Evolutionary conservation across 2,329 filamentous ascomycete species (phyloP).

Genomic region (Exophiala sideris): DNA sequence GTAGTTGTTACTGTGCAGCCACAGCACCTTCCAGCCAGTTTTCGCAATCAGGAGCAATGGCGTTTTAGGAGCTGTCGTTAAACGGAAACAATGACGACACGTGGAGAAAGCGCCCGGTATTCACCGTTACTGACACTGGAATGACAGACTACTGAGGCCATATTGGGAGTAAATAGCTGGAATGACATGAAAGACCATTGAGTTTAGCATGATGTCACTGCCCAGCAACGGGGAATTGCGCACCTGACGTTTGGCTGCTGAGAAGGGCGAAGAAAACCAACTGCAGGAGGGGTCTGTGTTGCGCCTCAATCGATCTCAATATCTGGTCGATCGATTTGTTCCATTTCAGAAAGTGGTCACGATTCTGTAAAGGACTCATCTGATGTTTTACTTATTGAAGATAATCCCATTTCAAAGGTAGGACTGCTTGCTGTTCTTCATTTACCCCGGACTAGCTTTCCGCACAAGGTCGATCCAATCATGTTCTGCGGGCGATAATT

Average conservation of each 20-base stretch:
- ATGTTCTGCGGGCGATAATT: not conserved
- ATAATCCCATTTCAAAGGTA: not conserved
- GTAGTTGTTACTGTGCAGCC: not conserved
- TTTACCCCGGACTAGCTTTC: conserved; percentile 17
- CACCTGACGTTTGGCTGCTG: conserved; percentile 9
- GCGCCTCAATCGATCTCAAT: too few relatives aligned
- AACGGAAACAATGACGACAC: conserved; percentile 25
- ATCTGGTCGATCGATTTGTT: too few relatives aligned
- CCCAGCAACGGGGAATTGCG: not conserved
- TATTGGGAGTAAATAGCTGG: not conserved
- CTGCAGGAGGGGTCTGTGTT: too few relatives aligned
- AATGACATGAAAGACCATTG: conserved; percentile 7
- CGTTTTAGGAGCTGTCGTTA: conserved; percentile 8
- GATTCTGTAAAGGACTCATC: too few relatives aligned
- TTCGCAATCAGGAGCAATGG: not conserved
- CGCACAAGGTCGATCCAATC: conserved; percentile 12
- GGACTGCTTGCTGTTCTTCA: not conserved
- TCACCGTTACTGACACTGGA: not conserved
- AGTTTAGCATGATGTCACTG: conserved; percentile 18
- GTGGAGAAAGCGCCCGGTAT: not conserved
- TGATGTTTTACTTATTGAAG: too few relatives aligned
- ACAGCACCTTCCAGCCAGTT: too few relatives aligned
- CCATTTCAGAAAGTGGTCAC: too few relatives aligned
- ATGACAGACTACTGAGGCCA: not conserved
- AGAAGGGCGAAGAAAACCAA: too few relatives aligned